phyloP scores from a whole-genome alignment of 2,329 filamentous ascomycete genomes.

The Colletotrichum karsti region DNA sequence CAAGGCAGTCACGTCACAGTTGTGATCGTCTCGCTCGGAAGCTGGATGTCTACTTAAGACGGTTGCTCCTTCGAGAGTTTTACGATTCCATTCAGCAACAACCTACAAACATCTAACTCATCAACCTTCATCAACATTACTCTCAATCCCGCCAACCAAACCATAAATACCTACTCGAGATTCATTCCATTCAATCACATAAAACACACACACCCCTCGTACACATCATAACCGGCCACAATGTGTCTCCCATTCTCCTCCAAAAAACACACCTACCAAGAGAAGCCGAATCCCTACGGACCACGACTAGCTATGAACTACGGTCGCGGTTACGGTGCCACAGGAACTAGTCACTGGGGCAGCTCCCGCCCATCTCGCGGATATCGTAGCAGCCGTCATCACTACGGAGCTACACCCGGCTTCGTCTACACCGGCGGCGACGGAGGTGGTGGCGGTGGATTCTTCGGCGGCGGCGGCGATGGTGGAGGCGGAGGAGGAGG shows the following conservation, averaged over 20 bases:
- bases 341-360: neutral
- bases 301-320: neutral
- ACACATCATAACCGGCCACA: neutral
- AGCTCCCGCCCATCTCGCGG: neutral
- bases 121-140: neutral
- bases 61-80: neutral
- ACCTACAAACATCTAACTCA: neutral
- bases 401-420: neutral
- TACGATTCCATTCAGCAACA: neutral
- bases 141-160: too few species aligned
- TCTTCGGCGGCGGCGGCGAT: neutral
- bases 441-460: neutral
- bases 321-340: neutral
- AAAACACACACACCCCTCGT: too few species aligned
- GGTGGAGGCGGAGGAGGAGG: neutral
- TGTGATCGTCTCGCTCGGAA: neutral
- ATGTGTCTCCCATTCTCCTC: slow-evolving; percentile 11
- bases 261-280: neutral
- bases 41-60: neutral
- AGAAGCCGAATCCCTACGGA: neutral
- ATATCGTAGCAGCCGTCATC: neutral
- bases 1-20: neutral
- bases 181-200: too few species aligned
- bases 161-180: too few species aligned
- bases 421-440: neutral